A percentile compares a stretch with the other conserved stretches of the same genome.
These are phyloP conservation scores for Phytophthora citrophthora DNA, from an alignment of 352 stramenopile species.

Conservation along the genomic window DNA sequence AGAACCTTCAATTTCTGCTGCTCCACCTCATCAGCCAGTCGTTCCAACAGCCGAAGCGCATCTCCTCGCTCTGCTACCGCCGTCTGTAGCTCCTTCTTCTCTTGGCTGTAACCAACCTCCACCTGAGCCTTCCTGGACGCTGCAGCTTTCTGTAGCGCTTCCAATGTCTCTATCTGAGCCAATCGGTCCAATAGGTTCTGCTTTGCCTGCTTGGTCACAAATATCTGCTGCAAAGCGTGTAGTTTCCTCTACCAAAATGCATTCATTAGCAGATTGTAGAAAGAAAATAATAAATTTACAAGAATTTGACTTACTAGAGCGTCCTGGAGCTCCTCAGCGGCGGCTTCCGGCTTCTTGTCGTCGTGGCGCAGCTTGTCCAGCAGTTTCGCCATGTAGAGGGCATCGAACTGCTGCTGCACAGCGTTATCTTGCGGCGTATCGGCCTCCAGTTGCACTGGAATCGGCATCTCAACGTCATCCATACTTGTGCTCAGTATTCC, in stretches of 20 bases:
- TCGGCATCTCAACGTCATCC: neutral
- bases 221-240: slow-evolving; percentile 53
- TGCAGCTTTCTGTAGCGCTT: slow-evolving; percentile 44
- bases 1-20: slow-evolving; percentile 57
- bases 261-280: neutral
- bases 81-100: slow-evolving; percentile 48
- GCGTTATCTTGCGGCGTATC: slow-evolving; percentile 11
- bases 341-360: slow-evolving; percentile 32
- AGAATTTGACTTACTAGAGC: slow-evolving; percentile 27
- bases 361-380: slow-evolving; percentile 29
- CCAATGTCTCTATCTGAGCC: slow-evolving; percentile 57
- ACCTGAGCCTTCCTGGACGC: slow-evolving; percentile 31
- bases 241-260: slow-evolving; percentile 41
- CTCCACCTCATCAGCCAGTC: slow-evolving; percentile 51
- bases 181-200: slow-evolving; percentile 82
- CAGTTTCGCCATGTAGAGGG: slow-evolving; percentile 55
- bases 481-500: neutral
- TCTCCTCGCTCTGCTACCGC: slow-evolving; percentile 48
- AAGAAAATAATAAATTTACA: neutral
- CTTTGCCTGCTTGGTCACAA: slow-evolving; percentile 66
- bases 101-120: slow-evolving; percentile 40
- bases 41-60: slow-evolving; percentile 46
- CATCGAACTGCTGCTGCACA: slow-evolving; percentile 38
- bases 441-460: neutral
- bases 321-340: slow-evolving; percentile 31